Evolutionary conservation across 1,284 basidiomycete genomes (phyloP), one percentile per base, ranked within the genome.

Genomic region (Wolfiporia cocos): DNA sequence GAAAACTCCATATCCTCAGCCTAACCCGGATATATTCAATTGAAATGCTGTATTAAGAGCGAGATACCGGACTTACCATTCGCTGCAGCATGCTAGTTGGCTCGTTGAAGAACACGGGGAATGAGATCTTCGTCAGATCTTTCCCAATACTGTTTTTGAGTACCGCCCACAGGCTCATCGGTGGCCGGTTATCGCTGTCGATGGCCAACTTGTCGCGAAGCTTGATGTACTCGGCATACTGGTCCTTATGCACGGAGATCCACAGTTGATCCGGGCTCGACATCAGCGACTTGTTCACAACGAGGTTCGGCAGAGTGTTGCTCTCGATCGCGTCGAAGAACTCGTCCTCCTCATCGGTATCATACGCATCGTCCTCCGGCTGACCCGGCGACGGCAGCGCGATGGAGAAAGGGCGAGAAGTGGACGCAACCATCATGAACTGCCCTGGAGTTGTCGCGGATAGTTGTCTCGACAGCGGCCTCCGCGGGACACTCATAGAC

Each of bases 321-420:
- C 81, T 68, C 58, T 98, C 95, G 56, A 97, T 93, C 15, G 94
- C 93, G 60, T 98, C 95, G 57, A 96, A 98, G 67, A 98, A 98
- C 64, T 98, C 93, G 66, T 98, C 93, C 56, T 94, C 92, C 39
- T 91, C 89, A 50, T 94, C 92, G 1, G 86, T 87, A 34, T 85
- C 84, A 26, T 59, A 60, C 12, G 69, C 67, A 1, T 71, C 72
- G 1, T 73, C 69, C 0, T 67, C 65, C 9, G 70, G 70, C 2
- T 47, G 46, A 6, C 30, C 44, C 12, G 23, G 10, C 15, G 45
- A 24, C 38, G 41, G 18, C 15, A 26, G 18, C 34, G 39, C 10
- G 41, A 19, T 2, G 44, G 23, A 5, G 22, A 46, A 43, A 17
- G 43, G 44, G 11, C 52, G 48, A 33, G 33, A 34, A 6, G 43